Evolutionary conservation across 139 green algal genomes (phyloP).

Genomic region (Yamagishiella unicocca): DNA sequence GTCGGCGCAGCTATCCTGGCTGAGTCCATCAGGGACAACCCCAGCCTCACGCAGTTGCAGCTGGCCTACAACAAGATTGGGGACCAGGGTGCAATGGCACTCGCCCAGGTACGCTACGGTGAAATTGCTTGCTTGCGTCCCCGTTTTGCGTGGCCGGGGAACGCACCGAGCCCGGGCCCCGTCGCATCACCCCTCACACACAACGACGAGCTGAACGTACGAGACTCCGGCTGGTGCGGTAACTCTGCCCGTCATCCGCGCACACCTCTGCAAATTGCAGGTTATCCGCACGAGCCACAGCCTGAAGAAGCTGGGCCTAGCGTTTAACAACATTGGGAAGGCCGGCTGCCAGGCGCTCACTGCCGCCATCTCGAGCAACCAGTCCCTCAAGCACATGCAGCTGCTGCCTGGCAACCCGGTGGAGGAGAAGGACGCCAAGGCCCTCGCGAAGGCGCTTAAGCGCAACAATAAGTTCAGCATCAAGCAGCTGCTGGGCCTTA

Average conservation of each 20-base stretch:
- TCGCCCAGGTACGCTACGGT: conserved; percentile 66
- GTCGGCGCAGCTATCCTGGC: conserved; percentile 48
- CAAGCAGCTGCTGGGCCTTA: conserved; percentile 47
- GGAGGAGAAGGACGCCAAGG: conserved; percentile 59
- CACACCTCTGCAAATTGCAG: conserved; percentile 15
- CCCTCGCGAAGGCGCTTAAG: conserved; percentile 56
- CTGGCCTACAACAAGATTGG: conserved; percentile 68
- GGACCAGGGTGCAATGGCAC: conserved; percentile 51
- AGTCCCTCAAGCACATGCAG: conserved; percentile 65
- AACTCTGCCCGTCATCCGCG: too few relatives aligned
- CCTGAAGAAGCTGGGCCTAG: conserved; percentile 65
- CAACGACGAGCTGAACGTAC: too few relatives aligned
- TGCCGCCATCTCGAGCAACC: conserved; percentile 56
- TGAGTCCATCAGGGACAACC: conserved; percentile 55
- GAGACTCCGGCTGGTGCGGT: too few relatives aligned
- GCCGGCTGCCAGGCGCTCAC: conserved; percentile 66
- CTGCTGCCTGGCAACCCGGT: conserved; percentile 66
- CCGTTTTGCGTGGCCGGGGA: too few relatives aligned
- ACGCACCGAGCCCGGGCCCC: too few relatives aligned
- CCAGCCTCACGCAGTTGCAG: conserved; percentile 63
- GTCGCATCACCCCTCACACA: too few relatives aligned
- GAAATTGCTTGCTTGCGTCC: too few relatives aligned
- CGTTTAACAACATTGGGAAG: conserved; percentile 67
- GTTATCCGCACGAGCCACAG: conserved; percentile 38
- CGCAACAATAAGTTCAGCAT: conserved; percentile 62